Conservation (phyloP, 2,329 filamentous ascomycete genomes). For the Trichophyton equinum region DNA sequence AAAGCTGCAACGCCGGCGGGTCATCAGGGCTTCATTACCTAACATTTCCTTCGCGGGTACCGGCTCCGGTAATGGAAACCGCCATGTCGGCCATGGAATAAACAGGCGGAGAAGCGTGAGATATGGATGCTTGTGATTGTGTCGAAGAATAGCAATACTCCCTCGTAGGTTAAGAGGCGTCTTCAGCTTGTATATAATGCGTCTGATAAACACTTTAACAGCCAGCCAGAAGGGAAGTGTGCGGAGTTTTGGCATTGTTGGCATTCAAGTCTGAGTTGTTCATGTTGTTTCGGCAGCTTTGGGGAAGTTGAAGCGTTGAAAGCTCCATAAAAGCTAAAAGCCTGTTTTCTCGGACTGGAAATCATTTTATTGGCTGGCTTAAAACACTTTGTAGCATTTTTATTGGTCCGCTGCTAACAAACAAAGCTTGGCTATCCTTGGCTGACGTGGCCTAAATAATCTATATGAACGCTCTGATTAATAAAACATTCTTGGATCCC, state of each 20-base stretch:
- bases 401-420: too few species aligned
- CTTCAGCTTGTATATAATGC: constrained; percentile 6
- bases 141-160: constrained; percentile 6
- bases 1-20: constrained; percentile 5
- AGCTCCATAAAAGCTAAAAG: too few species aligned
- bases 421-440: too few species aligned
- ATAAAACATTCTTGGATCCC: too few species aligned
- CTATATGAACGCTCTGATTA: too few species aligned
- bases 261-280: neutral
- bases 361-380: too few species aligned
- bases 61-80: constrained; percentile 16
- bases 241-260: neutral
- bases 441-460: too few species aligned
- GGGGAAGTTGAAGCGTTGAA: too few species aligned
- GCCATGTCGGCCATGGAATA: constrained; percentile 15
- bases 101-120: constrained; percentile 15
- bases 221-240: constrained; percentile 4
- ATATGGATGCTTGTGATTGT: constrained; percentile 11
- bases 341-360: too few species aligned
- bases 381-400: too few species aligned
- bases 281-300: neutral
- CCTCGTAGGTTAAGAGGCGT: constrained; percentile 11
- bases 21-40: constrained; percentile 9
- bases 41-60: constrained; percentile 9
- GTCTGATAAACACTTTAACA: constrained; percentile 8